Base-by-base conservation (phyloP, 1,284 basidiomycete genomes). In the Leccinum huronense region DNA sequence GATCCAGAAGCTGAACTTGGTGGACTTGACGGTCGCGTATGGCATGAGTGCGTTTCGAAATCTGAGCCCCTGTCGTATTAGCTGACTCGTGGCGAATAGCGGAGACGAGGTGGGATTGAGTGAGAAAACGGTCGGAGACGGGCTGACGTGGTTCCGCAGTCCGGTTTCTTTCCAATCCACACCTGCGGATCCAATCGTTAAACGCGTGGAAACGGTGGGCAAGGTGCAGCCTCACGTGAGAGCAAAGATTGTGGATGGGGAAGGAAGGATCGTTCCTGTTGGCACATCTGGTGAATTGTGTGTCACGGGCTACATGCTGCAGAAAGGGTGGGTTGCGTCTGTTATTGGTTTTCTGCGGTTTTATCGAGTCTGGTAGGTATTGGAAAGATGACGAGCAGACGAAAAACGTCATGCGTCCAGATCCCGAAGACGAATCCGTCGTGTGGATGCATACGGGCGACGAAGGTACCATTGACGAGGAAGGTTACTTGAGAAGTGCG, bases 401-500 rank as follows among this genome's bases (percentile, higher is more conserved):
- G 0, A 75, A 74, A n/a, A 75, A 78, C 33, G 89, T 83, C 1
- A 87, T 91, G 82, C 81, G 82, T 63, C 76, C 73, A 7, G 83
- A 87, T 62, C 62, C 73, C 3, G 81, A 83, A 40, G 81, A 83
- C 59, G 76, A 82, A 7, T 86, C 86, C 42, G 84, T 79, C 2
- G 68, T 89, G 51, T 95, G 91, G 93, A 93, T 95, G 87, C 83
- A 90, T 72, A 93, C 91, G 0, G 93, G 93, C 1, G 93, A 95
- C 74, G 85, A 94, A 70, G 93, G 84, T 1, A 86, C 91, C 45
- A 84, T 95, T 79, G 92, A 94, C 70, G 84, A 88, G 61, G 89
- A 95, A 64, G 93, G 93, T 4, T 94, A 94, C 77, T 76, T 95
- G 23, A 79, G 77, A 69, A 86, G 90, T 91, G 69, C 67, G 82